Evolutionary conservation across 2,329 filamentous ascomycete species (phyloP).

Genomic region (Microcera coccophila): DNA sequence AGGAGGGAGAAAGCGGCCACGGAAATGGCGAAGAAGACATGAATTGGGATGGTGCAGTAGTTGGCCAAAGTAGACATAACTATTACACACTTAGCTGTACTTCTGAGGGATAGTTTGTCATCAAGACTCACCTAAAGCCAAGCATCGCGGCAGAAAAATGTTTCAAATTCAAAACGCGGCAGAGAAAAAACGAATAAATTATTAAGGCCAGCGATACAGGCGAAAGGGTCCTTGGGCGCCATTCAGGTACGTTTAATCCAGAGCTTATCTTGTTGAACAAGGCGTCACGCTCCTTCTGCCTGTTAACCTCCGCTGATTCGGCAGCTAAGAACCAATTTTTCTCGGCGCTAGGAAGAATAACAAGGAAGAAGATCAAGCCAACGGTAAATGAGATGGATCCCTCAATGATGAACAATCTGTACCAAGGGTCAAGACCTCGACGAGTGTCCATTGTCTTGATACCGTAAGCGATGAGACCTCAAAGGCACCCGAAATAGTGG

Average conservation of each 20-base stretch:
- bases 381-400: neutral
- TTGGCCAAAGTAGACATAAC: conserved; percentile 23
- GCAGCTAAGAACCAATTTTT: neutral
- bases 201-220: neutral
- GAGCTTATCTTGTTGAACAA: neutral
- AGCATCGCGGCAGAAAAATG: neutral
- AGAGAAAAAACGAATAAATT: neutral
- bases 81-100: neutral
- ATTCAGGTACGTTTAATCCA: neutral
- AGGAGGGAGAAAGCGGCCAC: conserved; percentile 22
- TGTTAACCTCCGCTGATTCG: neutral
- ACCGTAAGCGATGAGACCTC: neutral
- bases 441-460: neutral
- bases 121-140: neutral
- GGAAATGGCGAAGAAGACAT: conserved; percentile 26
- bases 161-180: neutral
- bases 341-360: neutral
- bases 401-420: neutral
- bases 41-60: conserved; percentile 36
- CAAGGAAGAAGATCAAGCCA: neutral
- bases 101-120: neutral
- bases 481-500: neutral
- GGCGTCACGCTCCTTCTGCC: neutral
- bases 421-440: neutral
- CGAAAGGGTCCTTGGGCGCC: neutral